Evolutionary conservation across 495 filamentous ascomycete genomes (phyloP), one percentile per base, ranked within the genome.

Genomic region (Penicillium odoratum): DNA sequence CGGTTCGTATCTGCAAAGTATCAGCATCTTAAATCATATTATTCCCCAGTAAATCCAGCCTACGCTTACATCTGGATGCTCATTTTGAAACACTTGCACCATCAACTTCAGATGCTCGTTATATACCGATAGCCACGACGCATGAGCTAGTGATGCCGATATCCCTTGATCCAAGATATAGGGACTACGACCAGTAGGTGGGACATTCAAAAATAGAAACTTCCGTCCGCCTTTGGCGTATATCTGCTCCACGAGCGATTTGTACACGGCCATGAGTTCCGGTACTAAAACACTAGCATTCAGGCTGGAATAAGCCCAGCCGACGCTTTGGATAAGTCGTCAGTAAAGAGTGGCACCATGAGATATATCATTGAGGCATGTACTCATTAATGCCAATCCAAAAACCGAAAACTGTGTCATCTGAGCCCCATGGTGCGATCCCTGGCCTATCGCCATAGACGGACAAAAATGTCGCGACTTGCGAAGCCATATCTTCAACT

Each of bases 371-470:
- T 63, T 47, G 58, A 38, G 45, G 8, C 11, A 30, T 42, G 33
- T 69, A 75, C 74, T 94, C 90, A 58, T 94, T 94, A 59, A 94
- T 85, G 34, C 90, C 89, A 51, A 92, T 87, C 80, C 86, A 94
- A 44, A 89, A 73, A 3, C 81, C 82, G 68, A 90, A 89, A 29
- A 93, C 75, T 0, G 81, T 75, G 56, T 89, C 74, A 7, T 74
- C 64, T 3, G 82, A 75, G 10, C 74, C 79, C 90, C 88, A 92
- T 3, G 81, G 75, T 16, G 83, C 83, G 51, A 65, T 67, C 3
- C 53, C 56, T 5, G 80, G 69, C 43, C 67, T 70, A 8, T 38
- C 38, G 43, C 64, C 56, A 48, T 75, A 74, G 5, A 48, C 44
- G 6, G 57, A 59, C 25, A 71, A 57, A 46, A 76, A 77, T 0